A percentile compares a stretch with the other conserved stretches of the same genome.
phyloP scores from a whole-genome alignment of 2,329 filamentous ascomycete genomes.

The Scopulariopsis brevicaulis region DNA sequence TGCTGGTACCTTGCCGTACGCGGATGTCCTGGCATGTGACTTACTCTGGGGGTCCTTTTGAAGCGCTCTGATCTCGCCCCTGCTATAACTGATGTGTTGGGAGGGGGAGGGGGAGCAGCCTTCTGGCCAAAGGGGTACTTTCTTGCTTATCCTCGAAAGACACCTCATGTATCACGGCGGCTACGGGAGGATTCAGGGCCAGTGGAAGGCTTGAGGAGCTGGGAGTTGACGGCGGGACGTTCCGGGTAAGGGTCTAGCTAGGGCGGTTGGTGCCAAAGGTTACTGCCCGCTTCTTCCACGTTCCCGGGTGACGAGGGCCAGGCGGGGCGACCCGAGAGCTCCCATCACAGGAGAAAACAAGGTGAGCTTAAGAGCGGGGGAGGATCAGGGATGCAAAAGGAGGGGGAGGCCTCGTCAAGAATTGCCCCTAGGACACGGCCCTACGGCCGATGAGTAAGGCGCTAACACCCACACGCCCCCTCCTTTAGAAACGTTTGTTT shows the following conservation, averaged over 20 bases:
- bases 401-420: background rate
- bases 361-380: background rate
- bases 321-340: background rate
- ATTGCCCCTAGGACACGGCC: background rate
- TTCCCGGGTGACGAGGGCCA: background rate
- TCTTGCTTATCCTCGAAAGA: background rate
- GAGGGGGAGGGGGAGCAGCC: background rate
- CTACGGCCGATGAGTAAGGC: background rate
- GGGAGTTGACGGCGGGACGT: background rate
- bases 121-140: background rate
- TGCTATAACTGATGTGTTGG: slow-evolving; percentile 2
- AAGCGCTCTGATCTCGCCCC: background rate
- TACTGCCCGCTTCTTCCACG: background rate
- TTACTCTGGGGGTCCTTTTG: background rate
- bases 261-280: too few relatives aligned
- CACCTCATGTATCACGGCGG: background rate
- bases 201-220: background rate
- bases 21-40: background rate
- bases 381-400: background rate
- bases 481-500: background rate
- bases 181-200: background rate
- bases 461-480: background rate
- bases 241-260: background rate
- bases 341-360: background rate
- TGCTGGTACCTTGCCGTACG: background rate